Conservation (phyloP, 2,329 filamentous ascomycete genomes). For the Xylariales sp. region DNA sequence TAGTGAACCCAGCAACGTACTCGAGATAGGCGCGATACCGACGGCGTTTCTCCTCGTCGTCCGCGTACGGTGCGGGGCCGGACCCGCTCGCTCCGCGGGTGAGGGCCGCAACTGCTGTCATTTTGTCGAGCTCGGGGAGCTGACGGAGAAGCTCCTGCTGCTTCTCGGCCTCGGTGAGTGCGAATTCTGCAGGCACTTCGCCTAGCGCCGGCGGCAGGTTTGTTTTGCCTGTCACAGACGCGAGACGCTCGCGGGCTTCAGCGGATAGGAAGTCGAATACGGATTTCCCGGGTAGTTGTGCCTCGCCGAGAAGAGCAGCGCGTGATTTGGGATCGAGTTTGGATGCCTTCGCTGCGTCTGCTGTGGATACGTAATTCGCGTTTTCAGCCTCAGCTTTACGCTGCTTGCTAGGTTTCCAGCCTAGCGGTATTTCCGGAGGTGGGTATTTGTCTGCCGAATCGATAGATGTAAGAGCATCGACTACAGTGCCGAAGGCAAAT, state of each 20-base stretch:
- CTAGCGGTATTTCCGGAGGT: constrained; percentile 75
- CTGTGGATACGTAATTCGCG: constrained; percentile 39
- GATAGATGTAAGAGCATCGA: constrained; percentile 60
- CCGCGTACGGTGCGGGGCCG: constrained; percentile 79
- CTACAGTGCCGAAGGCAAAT: constrained; percentile 75
- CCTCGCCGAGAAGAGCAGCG: constrained; percentile 83
- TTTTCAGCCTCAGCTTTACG: constrained; percentile 47
- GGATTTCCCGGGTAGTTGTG: constrained; percentile 86
- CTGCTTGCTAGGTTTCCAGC: constrained; percentile 75
- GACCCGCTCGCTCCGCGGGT: constrained; percentile 67
- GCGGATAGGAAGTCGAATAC: constrained; percentile 93
- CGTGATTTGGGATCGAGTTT: constrained; percentile 80
- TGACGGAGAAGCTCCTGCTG: constrained; percentile 67
- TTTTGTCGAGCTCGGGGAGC: constrained; percentile 73
- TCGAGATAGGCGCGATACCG: constrained; percentile 88
- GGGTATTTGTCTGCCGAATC: constrained; percentile 62
- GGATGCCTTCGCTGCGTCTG: constrained; percentile 82
- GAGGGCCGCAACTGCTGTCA: constrained; percentile 75
- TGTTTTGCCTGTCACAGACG: constrained; percentile 76
- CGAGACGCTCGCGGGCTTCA: constrained; percentile 80
- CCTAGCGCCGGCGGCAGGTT: constrained; percentile 82
- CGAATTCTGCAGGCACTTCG: constrained; percentile 76
- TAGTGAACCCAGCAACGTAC: constrained; percentile 72
- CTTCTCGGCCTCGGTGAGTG: constrained; percentile 71
- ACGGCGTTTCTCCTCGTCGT: constrained; percentile 81